Base-by-base conservation (phyloP, 495 filamentous ascomycete species). In the Rusavskia elegans region DNA sequence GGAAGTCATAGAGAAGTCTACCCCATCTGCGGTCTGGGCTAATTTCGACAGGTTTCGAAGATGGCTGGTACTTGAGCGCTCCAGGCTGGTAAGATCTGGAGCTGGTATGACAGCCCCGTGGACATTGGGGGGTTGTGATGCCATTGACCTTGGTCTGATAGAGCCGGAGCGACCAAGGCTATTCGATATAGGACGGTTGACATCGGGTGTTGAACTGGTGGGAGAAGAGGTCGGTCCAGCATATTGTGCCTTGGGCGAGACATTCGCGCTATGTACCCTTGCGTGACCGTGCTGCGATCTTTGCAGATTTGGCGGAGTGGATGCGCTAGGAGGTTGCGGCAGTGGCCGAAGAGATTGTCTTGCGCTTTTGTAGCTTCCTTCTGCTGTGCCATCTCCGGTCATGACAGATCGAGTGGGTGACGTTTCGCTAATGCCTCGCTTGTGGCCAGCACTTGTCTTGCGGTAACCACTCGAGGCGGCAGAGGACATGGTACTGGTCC, bases 21-120 rank as follows among this genome's bases (percentile, higher is more conserved):
- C 87, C 2, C 72, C 74, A 20, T 82, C 78, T 1, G 78, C 81
- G 32, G 78, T 77, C 53, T 90, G 75, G 3, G 89, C 89, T 56
- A 96, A 74, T 57, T 81, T 84, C 1, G 92, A 97, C 8, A 99
- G 71, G 1, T 87, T 90, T 16, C 89, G 82, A 14, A 99, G 75
- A 62, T 97, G 85, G 52, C 83, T 81, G 2, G 89, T 96, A 0
- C 87, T 82, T 1, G 89, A 95, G 57, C 83, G 83, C 27, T 87
- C 79, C 16, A 96, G 73, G 23, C 74, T 83, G 58, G 83, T 75
- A 3, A 96, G 71, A 50, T 95, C 87, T 2, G 87, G 85, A 0
- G 71, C 67, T 29, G 70, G 68, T 9, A 72, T 60, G 14, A 48
- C 61, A 37, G 68, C 63, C 37, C 51, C 66, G 60, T 66, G 76